Evolutionary conservation across 306 rosid species (phyloP).

Genomic region (Gastrolobium bilobum): DNA sequence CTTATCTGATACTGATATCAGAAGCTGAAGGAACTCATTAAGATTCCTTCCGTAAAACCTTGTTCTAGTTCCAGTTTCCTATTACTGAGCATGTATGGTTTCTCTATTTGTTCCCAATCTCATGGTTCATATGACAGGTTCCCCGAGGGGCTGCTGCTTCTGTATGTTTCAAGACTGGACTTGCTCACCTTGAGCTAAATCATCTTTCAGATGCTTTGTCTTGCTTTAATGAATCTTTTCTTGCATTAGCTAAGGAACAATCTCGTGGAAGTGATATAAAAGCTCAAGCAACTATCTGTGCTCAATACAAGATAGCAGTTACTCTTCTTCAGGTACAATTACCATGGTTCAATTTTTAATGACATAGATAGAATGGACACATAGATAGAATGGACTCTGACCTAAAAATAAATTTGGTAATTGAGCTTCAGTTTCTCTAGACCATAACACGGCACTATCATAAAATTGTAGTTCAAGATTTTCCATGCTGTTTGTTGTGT

Average conservation of each 20-base stretch:
- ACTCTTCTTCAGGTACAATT: conserved; percentile 86
- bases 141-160: conserved; percentile 96
- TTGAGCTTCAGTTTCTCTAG: conserved; percentile 44
- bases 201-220: conserved; percentile 95
- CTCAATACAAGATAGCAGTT: conserved; percentile 96
- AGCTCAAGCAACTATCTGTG: conserved; percentile 98
- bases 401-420: conserved; percentile 33
- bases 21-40: conserved; percentile 14
- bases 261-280: conserved; percentile 98
- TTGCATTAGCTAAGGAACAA: conserved; percentile 91
- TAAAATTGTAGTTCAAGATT: conserved; percentile 18
- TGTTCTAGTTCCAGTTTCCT: conserved; percentile 42
- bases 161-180: conserved; percentile 93
- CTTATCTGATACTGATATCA: conserved; percentile 1
- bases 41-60: conserved; percentile 26
- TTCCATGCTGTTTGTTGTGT: conserved; percentile 38
- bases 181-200: conserved; percentile 95
- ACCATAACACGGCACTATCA: conserved; percentile 24
- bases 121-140: conserved; percentile 68
- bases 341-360: conserved; percentile 38
- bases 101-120: conserved; percentile 36
- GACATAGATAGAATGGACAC: conserved; percentile 25
- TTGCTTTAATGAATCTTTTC: conserved; percentile 96
- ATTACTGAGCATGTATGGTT: conserved; percentile 15
- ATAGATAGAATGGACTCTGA: conserved; percentile 25